A percentile compares a stretch with the other conserved stretches of the same genome.
Evolutionary conservation across 208 protist genomes (phyloP).

Genomic region (Giardia duodenalis): DNA sequence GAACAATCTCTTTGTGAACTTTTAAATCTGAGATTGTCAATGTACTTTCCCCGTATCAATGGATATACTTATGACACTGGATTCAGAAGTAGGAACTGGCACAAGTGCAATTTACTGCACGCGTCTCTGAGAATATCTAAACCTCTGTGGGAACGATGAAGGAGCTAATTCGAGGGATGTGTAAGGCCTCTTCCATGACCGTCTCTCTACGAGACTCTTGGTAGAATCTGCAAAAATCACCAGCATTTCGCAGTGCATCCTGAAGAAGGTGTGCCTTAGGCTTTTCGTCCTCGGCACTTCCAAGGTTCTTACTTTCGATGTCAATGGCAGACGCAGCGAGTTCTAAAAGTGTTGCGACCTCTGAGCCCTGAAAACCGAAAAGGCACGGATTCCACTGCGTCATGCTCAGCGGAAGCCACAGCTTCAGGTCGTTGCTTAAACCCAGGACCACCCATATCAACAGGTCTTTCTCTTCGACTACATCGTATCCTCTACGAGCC

Average conservation of each 20-base stretch:
- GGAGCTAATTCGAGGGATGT: background rate
- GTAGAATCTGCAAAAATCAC: background rate
- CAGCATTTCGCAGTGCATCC: background rate
- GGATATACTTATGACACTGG: too few species aligned
- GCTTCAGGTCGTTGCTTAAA: background rate
- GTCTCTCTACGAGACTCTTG: background rate
- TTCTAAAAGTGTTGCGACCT: background rate
- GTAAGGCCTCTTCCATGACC: background rate
- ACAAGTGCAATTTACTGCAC: too few species aligned
- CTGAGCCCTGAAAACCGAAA: background rate
- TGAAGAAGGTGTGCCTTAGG: background rate
- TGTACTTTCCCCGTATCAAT: too few species aligned
- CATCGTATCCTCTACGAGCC: background rate
- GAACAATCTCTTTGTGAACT: too few species aligned
- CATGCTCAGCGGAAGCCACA: slow-evolving; percentile 3
- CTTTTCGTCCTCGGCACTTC: background rate
- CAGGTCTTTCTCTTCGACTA: background rate
- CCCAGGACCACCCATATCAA: background rate
- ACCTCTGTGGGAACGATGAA: background rate
- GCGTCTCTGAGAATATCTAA: too few species aligned
- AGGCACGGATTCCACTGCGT: background rate
- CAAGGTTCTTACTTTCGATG: background rate
- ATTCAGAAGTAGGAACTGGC: too few species aligned
- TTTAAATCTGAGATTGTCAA: too few species aligned
- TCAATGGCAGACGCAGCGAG: background rate